Percentiles rank a stretch among this genome's conserved stretches.
Evolutionary conservation across 352 stramenopile species (phyloP).

Genomic region (Pythium myriotylum): DNA sequence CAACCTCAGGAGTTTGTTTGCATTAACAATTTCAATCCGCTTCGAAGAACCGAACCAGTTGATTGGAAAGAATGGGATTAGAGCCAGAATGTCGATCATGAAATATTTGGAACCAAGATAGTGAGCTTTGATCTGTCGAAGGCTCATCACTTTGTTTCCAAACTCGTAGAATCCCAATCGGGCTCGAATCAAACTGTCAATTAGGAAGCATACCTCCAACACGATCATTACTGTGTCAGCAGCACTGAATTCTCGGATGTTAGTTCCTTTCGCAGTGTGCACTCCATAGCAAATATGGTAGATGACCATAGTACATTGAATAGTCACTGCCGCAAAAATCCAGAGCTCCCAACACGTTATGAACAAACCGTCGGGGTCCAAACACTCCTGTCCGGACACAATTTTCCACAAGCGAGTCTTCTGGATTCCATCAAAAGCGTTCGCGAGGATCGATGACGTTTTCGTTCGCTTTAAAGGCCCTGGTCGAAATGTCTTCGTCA

Average conservation of each 20-base stretch:
- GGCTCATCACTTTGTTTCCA: constrained; percentile 59
- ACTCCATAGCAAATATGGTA: constrained; percentile 48
- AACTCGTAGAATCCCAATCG: constrained; percentile 47
- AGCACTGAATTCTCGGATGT: constrained; percentile 10
- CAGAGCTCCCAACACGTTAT: constrained; percentile 45
- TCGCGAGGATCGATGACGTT: no score
- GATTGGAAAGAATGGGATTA: constrained; percentile 44
- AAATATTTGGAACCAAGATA: constrained; percentile 47
- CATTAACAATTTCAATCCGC: constrained; percentile 50
- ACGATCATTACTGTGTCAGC: constrained; percentile 37
- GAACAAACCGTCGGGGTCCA: constrained; percentile 7
- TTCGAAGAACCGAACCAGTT: constrained; percentile 33
- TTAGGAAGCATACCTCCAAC: constrained; percentile 44
- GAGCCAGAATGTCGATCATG: constrained; percentile 38
- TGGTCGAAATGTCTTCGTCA: no score
- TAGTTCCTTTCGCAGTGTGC: constrained; percentile 17
- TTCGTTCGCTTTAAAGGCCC: no score
- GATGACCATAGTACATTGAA: constrained; percentile 42
- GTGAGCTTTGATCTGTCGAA: constrained; percentile 30
- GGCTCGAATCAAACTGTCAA: constrained; percentile 42
- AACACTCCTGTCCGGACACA: no score
- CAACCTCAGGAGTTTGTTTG: constrained; percentile 54
- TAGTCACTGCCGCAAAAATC: constrained; percentile 46
- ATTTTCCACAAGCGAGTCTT: no score
- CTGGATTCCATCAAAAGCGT: no score